phyloP scores from a whole-genome alignment of 495 filamentous ascomycete species.

The Haplographium delicatum region DNA sequence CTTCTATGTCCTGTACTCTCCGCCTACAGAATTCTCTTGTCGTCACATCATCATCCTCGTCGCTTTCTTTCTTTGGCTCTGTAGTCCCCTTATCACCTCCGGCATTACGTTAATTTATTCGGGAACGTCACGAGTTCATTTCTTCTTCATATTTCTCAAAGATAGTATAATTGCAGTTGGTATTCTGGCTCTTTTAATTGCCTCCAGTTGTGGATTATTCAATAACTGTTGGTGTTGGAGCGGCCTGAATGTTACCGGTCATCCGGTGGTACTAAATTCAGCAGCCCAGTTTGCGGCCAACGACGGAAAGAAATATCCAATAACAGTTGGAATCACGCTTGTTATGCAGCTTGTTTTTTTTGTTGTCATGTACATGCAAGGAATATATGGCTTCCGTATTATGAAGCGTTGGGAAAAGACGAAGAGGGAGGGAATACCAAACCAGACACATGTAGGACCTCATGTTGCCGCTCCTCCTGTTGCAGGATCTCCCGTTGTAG shows the following conservation, averaged over 20 bases:
- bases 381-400: no score
- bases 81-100: neutral
- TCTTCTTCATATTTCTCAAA: no score
- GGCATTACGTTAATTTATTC: neutral
- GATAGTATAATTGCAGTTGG: neutral
- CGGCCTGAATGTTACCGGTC: neutral
- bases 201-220: neutral
- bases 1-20: neutral
- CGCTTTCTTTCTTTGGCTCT: neutral
- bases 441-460: no score
- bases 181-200: neutral
- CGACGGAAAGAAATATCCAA: neutral
- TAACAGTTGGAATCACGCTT: neutral
- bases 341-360: no score
- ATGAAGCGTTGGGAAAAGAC: no score
- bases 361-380: no score
- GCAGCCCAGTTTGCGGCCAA: neutral
- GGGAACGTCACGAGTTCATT: neutral
- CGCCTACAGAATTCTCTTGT: neutral
- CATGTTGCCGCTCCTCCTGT: no score
- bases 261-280: neutral
- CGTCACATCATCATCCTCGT: neutral
- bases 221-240: constrained; percentile 4
- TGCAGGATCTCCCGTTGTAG: no score
- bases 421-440: no score